Conservation (phyloP, 2,329 filamentous ascomycete genomes). For the Boeremia exigua region DNA sequence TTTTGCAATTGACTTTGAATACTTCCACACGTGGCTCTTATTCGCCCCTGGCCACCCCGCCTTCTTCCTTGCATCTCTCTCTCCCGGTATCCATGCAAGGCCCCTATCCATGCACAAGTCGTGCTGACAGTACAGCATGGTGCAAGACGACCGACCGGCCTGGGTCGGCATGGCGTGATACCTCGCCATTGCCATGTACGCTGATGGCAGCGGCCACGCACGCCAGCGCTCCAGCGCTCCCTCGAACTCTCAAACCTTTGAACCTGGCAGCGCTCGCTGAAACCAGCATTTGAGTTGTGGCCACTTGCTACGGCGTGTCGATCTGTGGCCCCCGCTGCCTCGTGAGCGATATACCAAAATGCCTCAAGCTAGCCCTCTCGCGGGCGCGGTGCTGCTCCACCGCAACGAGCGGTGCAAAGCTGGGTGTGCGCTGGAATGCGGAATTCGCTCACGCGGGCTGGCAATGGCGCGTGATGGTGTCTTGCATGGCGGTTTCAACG, state of each 20-base stretch:
- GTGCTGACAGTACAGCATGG: conserved; percentile 2
- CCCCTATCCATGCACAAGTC: background rate
- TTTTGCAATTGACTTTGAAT: conserved; percentile 1
- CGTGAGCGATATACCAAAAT: conserved; percentile 6
- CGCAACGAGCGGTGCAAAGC: background rate
- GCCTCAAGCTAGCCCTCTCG: conserved; percentile 9
- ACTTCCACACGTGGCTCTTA: background rate
- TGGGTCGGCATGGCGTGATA: conserved; percentile 7
- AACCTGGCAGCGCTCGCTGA: too few species aligned
- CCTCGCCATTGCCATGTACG: background rate
- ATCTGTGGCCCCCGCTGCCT: background rate
- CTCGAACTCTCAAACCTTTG: too few species aligned
- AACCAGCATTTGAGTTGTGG: background rate
- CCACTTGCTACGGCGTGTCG: background rate
- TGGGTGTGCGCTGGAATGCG: background rate
- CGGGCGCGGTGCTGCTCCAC: conserved; percentile 7
- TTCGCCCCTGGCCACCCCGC: too few species aligned
- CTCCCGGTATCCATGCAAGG: background rate
- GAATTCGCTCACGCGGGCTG: conserved; percentile 18
- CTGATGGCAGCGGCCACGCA: too few species aligned
- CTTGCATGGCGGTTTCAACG: background rate
- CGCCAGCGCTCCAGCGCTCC: too few species aligned
- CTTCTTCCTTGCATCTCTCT: too few species aligned
- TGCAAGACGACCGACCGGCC: background rate
- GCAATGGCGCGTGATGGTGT: conserved; percentile 19